A percentile compares a stretch with the other conserved stretches of the same genome.
These are phyloP conservation scores for Blumeria graminis DNA, from an alignment of 2,329 filamentous ascomycete genomes.

Conservation along the genomic window DNA sequence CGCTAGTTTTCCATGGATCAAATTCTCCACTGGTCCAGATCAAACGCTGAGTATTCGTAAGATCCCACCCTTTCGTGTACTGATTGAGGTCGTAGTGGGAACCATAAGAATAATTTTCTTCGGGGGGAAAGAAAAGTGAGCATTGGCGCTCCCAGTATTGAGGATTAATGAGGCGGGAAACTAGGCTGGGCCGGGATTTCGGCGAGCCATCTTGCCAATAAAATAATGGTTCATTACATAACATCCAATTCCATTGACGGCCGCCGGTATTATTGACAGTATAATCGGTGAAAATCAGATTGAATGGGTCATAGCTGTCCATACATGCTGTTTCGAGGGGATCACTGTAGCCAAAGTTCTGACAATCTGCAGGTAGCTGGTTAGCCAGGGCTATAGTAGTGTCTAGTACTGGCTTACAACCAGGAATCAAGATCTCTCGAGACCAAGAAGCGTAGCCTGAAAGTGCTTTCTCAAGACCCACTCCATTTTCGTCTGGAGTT, in stretches of 20 bases:
- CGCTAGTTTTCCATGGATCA: slow-evolving; percentile 33
- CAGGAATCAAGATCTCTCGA: slow-evolving; percentile 21
- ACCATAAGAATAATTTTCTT: slow-evolving; percentile 24
- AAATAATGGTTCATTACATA: slow-evolving; percentile 33
- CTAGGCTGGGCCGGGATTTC: slow-evolving; percentile 19
- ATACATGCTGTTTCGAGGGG: slow-evolving; percentile 24
- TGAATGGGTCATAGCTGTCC: slow-evolving; percentile 26
- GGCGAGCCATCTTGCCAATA: slow-evolving; percentile 32
- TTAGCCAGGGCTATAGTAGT: neutral
- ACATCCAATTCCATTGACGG: slow-evolving; percentile 33
- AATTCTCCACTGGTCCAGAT: slow-evolving; percentile 33
- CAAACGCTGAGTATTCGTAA: slow-evolving; percentile 26
- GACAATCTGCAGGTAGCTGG: slow-evolving; percentile 18
- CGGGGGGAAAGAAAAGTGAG: slow-evolving; percentile 26
- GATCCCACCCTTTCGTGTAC: slow-evolving; percentile 30
- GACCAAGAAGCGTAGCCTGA: slow-evolving; percentile 30
- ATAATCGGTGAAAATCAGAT: slow-evolving; percentile 25
- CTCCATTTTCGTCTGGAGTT: slow-evolving; percentile 19
- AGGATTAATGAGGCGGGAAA: slow-evolving; percentile 24
- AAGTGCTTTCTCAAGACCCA: slow-evolving; percentile 29
- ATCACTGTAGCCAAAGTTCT: slow-evolving; percentile 22
- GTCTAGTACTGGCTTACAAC: slow-evolving; percentile 18
- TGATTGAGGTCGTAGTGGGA: slow-evolving; percentile 25
- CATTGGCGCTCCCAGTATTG: slow-evolving; percentile 33
- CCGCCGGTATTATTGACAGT: slow-evolving; percentile 22